Base-by-base conservation (phyloP, 805 yeast genomes). In the Millerozyma miso region DNA sequence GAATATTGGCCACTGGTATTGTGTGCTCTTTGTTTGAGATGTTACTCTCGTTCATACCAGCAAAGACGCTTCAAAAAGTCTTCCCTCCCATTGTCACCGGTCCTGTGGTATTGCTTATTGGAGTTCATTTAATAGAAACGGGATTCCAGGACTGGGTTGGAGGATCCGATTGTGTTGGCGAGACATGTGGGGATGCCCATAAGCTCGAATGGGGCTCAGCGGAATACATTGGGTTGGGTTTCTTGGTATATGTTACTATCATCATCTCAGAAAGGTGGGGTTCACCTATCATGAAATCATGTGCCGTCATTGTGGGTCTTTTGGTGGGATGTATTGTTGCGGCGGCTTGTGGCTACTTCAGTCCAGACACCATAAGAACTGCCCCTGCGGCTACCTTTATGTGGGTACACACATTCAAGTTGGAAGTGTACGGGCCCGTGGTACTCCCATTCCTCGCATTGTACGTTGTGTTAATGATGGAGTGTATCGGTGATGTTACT, bases 71-170 rank as follows among this genome's bases (percentile, higher is more conserved):
- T 50, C 88, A 85, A 61, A 80, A 73, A 46, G 55, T 86, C 31
- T 89, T 89, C 70, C 97, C 97, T 15, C 90, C 95, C 31, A 67
- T 88, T 41, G 97, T 90, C 47, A 89, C 96, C 20, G 97, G 97
- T 44, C 96, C 96, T 7, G 96, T 89, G 37, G 96, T 89, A 23
- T 64, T 89, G 42, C 73, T 89, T 29, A 88, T 89, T 56, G 97
- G 97, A 52, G 73, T 82, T 36, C 67, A 73, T 19, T 74, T 89
- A 53, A 73, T 88, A 46, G 70, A 71, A 51, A 62, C 88, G 29
- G 97, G 95, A 19, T 83, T 89, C 63, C 63, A 78, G 56, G 88
- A 89, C 63, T 88, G 95, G 85, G 81, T 80, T 34, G 97, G 97
- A 52, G 97, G 97, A 40, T 72, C 88, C 12, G 83, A 81, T 19